These are phyloP conservation scores for Aplosporella prunicola DNA, from an alignment of 2,329 filamentous ascomycete genomes.

Conservation along the genomic window DNA sequence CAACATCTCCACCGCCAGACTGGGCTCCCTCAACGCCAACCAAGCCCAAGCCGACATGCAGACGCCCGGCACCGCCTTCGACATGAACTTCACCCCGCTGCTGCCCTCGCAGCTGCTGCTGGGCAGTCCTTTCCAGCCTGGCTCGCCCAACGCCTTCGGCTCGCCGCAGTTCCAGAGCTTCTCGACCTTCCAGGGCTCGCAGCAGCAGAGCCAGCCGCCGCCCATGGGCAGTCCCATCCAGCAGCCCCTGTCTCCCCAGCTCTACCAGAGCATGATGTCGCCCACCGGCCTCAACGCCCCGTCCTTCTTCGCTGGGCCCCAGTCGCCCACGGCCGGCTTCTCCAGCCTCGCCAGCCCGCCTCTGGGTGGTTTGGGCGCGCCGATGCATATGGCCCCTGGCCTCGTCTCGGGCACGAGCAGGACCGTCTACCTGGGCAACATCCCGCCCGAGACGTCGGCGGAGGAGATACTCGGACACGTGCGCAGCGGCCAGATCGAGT, in stretches of 20 bases:
- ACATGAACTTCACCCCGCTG: conserved; percentile 97
- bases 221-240: conserved; percentile 67
- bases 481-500: conserved; percentile 95
- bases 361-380: conserved; percentile 59
- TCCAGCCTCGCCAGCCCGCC: conserved; percentile 51
- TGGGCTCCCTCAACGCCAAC: conserved; percentile 43
- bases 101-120: conserved; percentile 90
- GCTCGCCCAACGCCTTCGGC: conserved; percentile 79
- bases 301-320: conserved; percentile 69
- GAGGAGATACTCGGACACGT: conserved; percentile 97
- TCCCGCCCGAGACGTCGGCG: conserved; percentile 91
- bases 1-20: conserved; percentile 77
- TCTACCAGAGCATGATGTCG: conserved; percentile 78
- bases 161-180: conserved; percentile 88
- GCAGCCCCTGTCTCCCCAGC: conserved; percentile 63
- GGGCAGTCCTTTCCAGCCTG: conserved; percentile 93
- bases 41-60: conserved; percentile 63
- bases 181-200: conserved; percentile 55
- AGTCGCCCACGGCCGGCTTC: conserved; percentile 76
- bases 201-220: conserved; percentile 50
- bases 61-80: conserved; percentile 79
- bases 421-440: conserved; percentile 95
- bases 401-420: conserved; percentile 84
- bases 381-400: conserved; percentile 66
- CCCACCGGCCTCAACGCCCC: conserved; percentile 73